Base-by-base conservation (phyloP, 495 filamentous ascomycete genomes). In the Annulohypoxylon bovei region DNA sequence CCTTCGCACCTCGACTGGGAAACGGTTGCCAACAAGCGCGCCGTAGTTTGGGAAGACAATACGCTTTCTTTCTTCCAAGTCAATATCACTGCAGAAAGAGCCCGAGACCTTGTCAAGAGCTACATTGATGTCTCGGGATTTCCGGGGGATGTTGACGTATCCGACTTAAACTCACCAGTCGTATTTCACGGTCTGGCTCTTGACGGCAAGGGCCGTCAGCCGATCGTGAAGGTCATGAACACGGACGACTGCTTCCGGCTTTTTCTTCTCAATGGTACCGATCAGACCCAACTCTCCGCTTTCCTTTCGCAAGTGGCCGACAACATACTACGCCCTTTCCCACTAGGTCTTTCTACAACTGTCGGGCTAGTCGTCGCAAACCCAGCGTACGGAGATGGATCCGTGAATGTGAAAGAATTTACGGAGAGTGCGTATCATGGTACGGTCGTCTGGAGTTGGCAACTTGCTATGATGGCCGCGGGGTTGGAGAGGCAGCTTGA, bases 391-490 rank as follows among this genome's bases (percentile, higher is more conserved):
- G 86, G 85, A 1, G 79, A 71, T 0, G 78, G 84, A 39, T 77
- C 81, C 0, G 81, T 78, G 6, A 84, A 86, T 33, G 80, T 82
- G 4, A 75, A 67, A 4, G 88, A 88, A 60, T 91, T 80, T 61
- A 87, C 85, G 0, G 85, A 80, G 5, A 78, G 78, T 30, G 86
- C 86, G 0, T 91, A 90, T 62, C 89, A 91, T 65, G 89, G 89
- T 0, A 89, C 88, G 0, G 89, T 91, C 0, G 81, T 91, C 6
- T 90, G 89, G 88, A 81, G 82, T 58, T 91, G 88, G 87, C 88
- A 83, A 37, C 78, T 90, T 25, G 86, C 88, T 3, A 89, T 90
- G 87, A 89, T 89, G 85, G 88, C 83, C 0, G 80, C 79, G 22
- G 89, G 89, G 0, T 72, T 91, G 8, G 81, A 84, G 60, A 71